Base-by-base conservation (phyloP, 208 protist genomes). In the Entamoeba nuttalli region DNA sequence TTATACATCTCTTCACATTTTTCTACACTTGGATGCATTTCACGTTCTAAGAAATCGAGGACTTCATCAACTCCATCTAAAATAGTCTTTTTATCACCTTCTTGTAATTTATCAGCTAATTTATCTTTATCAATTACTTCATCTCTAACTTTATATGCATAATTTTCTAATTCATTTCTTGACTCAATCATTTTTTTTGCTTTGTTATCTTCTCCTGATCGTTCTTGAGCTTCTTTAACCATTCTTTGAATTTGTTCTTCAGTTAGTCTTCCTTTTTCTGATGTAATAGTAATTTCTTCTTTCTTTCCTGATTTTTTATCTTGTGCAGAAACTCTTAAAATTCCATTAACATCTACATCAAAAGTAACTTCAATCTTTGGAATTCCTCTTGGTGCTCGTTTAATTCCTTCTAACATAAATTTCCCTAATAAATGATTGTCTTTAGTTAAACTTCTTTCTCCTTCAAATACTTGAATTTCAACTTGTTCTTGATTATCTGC, bases 201-300 rank as follows among this genome's bases (percentile, higher is more conserved):
- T 51, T 94, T 84, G n/a, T 96, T 51, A 51, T 96, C 95, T 62
- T 96, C 94, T 35, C 95, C 94, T 44, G 5, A 25, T 53, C 52
- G 52, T 41, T 55, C 15, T 41, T 96, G 48, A 41, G 96, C 96
- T 30, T 96, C 96, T 30, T 21, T 19, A 51, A 99, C 97, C 98
- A 99, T 99, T 48, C 98, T 96, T 53, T 99, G 98, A 96, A 99
- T 98, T 71, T 99, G 98, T 50, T 98, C 97, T 96, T 98, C 95
- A 55, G 96, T 97, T 11, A 99, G 97, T 93, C 98, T 96, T 95
- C 98, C 98, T 96, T 98, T 98, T 96, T 99, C 98, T 96, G 99
- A 99, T 95, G 98, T 99, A 97, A 99, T 99, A 35, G 98, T 99
- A 97, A 99, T 99, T 96, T 98, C 97, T 96, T 99, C 97, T 41